Conservation (phyloP, 129 eudicot genomes). For the Mikania micrantha region DNA sequence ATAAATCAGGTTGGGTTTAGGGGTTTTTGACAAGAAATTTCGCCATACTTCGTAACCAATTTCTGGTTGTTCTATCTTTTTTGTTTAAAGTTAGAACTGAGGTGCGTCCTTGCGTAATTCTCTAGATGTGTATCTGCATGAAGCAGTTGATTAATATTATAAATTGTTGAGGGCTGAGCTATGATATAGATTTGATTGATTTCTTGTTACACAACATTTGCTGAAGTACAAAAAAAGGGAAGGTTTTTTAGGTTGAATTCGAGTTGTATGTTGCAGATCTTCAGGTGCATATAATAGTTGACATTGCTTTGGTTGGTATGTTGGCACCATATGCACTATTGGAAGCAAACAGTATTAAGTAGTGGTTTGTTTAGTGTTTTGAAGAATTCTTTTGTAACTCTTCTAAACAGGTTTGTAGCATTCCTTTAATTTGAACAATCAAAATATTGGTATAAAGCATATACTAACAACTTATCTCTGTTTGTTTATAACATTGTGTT, state of each 20-base stretch:
- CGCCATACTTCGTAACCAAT: constrained; percentile 67
- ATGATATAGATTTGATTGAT: constrained; percentile 77
- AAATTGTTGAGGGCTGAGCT: background rate
- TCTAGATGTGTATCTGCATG: background rate
- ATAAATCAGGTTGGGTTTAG: constrained; percentile 69
- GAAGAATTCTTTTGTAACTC: constrained; percentile 51
- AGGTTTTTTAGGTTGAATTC: constrained; percentile 93
- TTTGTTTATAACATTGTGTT: too few species aligned
- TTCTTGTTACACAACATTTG: constrained; percentile 94
- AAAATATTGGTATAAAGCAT: too few species aligned
- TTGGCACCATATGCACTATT: constrained; percentile 90
- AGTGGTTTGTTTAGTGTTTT: constrained; percentile 59
- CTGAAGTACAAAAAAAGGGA: constrained; percentile 84
- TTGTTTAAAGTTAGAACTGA: constrained; percentile 92
- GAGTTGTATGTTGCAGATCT: constrained; percentile 92
- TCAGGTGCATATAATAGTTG: constrained; percentile 86
- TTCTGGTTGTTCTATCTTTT: constrained; percentile 91
- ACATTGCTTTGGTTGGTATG: constrained; percentile 89
- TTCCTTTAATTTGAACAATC: background rate
- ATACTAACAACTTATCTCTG: background rate
- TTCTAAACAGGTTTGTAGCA: constrained; percentile 76
- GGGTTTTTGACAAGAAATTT: constrained; percentile 66
- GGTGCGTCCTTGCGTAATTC: too few species aligned
- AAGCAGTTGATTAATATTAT: background rate
- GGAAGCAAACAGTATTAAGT: constrained; percentile 52